These are phyloP conservation scores for Wickerhamiella kurtzmanii DNA, from an alignment of 805 yeast genomes.

Conservation along the genomic window DNA sequence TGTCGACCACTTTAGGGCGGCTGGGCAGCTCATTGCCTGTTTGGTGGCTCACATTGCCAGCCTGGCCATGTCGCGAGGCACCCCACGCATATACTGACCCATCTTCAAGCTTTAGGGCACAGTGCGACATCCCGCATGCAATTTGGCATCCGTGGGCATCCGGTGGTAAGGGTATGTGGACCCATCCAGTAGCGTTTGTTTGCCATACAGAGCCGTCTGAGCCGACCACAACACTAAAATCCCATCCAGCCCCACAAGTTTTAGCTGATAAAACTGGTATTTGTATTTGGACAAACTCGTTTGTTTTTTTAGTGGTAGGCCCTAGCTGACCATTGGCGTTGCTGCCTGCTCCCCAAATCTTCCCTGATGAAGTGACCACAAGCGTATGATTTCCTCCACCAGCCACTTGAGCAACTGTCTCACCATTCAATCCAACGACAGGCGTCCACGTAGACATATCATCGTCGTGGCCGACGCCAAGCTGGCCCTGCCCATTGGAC, in stretches of 20 bases:
- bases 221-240: slow-evolving; percentile 43
- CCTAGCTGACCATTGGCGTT: slow-evolving; percentile 46
- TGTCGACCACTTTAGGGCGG: too few species aligned
- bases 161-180: slow-evolving; percentile 37
- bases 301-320: background rate
- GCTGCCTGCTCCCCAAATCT: slow-evolving; percentile 45
- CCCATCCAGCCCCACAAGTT: slow-evolving; percentile 68
- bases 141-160: slow-evolving; percentile 55
- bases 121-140: slow-evolving; percentile 25
- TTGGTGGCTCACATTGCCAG: slow-evolving; percentile 20
- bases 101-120: slow-evolving; percentile 22
- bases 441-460: slow-evolving; percentile 32
- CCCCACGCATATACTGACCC: slow-evolving; percentile 57
- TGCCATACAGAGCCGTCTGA: slow-evolving; percentile 31
- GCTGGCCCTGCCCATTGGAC: slow-evolving; percentile 69
- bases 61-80: slow-evolving; percentile 47
- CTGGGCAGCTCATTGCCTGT: too few species aligned
- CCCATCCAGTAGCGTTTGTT: background rate
- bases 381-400: slow-evolving; percentile 87
- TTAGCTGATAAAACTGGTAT: background rate
- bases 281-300: background rate
- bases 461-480: slow-evolving; percentile 44
- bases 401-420: slow-evolving; percentile 25
- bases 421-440: slow-evolving; percentile 7
- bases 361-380: slow-evolving; percentile 40